A percentile compares a stretch with the other conserved stretches of the same genome.
Conservation (phyloP, 768 basidiomycete species). For the Kockovaella imperatae region DNA sequence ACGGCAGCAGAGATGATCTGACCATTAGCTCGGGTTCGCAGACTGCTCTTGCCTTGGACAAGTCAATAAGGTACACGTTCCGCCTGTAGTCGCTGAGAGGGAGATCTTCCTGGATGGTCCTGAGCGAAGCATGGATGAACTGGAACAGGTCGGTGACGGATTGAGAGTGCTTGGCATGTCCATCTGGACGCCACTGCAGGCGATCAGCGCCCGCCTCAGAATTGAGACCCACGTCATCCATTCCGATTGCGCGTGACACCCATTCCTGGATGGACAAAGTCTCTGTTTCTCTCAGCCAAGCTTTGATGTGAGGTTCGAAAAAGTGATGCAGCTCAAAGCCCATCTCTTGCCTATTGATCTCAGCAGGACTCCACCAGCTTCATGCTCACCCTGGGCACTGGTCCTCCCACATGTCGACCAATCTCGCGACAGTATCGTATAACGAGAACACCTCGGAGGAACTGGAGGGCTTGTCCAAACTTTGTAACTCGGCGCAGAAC, state of each 20-base stretch:
- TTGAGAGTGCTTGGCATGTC: conserved; percentile 34
- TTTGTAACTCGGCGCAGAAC: conserved; percentile 42
- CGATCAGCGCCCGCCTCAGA: not conserved
- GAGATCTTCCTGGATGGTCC: conserved; percentile 35
- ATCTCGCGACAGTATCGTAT: conserved; percentile 33
- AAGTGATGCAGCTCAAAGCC: conserved; percentile 42
- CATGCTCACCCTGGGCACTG: conserved; percentile 33
- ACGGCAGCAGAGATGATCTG: conserved; percentile 39
- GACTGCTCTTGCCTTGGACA: conserved; percentile 36
- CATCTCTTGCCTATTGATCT: conserved; percentile 25
- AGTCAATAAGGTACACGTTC: conserved; percentile 41
- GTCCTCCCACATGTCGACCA: conserved; percentile 37
- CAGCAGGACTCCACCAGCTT: not conserved
- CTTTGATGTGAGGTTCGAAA: conserved; percentile 43
- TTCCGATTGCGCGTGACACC: conserved; percentile 40
- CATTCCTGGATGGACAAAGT: conserved; percentile 39
- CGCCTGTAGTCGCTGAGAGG: conserved; percentile 41
- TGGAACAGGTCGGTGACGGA: conserved; percentile 44
- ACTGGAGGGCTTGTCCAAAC: conserved; percentile 29
- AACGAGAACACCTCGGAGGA: conserved; percentile 36
- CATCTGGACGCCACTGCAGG: conserved; percentile 41
- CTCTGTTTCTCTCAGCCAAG: conserved; percentile 41
- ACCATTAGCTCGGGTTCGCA: not conserved
- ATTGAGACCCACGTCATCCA: conserved; percentile 37
- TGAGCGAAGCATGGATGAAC: conserved; percentile 32